Evolutionary conservation across 208 protist species (phyloP), one percentile per base, ranked within the genome.

Genomic region (Trypanosoma vivax): DNA sequence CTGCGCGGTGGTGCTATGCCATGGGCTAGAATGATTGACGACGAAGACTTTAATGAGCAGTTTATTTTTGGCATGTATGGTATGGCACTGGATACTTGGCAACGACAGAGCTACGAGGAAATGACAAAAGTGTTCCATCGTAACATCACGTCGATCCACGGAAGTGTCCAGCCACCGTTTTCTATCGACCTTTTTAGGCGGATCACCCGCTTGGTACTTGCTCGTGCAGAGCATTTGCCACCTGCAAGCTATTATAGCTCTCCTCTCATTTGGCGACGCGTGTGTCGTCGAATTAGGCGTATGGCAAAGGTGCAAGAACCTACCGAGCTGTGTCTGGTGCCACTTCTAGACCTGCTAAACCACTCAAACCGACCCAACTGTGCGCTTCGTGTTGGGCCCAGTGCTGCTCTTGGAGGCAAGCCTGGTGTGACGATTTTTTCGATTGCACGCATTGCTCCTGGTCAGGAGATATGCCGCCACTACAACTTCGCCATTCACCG

Each of bases 61-160:
- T 90, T 90, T 58, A 65, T 94, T 33, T 79, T 85, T 54, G 77
- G 77, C 46, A 94, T 94, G 88, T 94, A 94, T 65, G 81, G 83
- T 57, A 88, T 86, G 79, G 77, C 88, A 2, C 72, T 94, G 7
- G 88, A 94, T 66, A 80, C 65, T 41, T 94, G 88, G 84, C 88
- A 94, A 65, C 80, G 83, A 43, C 23, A 42, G 33, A 90, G 74
- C 64, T 90, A 87, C 51, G 73, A 88, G 35, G 81, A 94, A 65
- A 75, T 94, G 64, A 90, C 76, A 2, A 81, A 71, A 40, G 71
- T 78, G 50, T 92, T 84, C 54, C 72, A 88, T 55, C 47, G 50
- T 23, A 70, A 73, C 37, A 70, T 86, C 5, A 78, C 76, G 0
- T 47, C 77, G 11, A 72, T 94, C 21, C 82, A 92, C 55, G 67